Conservation (phyloP, 129 eudicot species). For the Centaurea solstitialis region DNA sequence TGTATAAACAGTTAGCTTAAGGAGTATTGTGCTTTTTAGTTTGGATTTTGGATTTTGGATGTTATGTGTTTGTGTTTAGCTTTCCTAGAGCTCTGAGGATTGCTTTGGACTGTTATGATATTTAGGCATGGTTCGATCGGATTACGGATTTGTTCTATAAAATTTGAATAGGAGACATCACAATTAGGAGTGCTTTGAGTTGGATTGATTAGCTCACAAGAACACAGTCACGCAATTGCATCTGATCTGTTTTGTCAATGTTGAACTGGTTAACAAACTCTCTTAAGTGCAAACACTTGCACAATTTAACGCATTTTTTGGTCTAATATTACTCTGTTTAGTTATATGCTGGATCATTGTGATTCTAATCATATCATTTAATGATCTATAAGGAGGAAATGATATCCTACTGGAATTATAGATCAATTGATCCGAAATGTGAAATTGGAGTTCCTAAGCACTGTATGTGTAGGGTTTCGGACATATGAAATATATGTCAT, state of each 20-base stretch:
- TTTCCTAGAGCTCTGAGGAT: neutral
- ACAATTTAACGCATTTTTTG: too few relatives aligned
- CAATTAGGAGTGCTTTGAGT: neutral
- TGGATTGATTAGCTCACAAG: neutral
- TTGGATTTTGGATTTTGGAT: neutral
- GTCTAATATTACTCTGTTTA: neutral
- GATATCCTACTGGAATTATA: neutral
- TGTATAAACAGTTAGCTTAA: neutral
- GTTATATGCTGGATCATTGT: neutral
- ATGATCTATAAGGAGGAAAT: neutral
- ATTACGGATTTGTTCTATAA: neutral
- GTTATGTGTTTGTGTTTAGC: neutral
- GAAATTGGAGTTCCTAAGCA: neutral
- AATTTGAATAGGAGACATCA: neutral
- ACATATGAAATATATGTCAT: neutral
- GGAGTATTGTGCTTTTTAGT: neutral
- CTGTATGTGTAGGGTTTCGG: too few relatives aligned
- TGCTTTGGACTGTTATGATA: neutral
- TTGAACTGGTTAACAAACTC: neutral
- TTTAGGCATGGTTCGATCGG: neutral
- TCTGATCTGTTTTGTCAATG: neutral
- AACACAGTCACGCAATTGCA: neutral
- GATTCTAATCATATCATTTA: too few relatives aligned
- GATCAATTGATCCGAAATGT: neutral
- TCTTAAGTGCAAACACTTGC: neutral